phyloP scores from a whole-genome alignment of 2,329 filamentous ascomycete genomes.

The Colletotrichum filicis region DNA sequence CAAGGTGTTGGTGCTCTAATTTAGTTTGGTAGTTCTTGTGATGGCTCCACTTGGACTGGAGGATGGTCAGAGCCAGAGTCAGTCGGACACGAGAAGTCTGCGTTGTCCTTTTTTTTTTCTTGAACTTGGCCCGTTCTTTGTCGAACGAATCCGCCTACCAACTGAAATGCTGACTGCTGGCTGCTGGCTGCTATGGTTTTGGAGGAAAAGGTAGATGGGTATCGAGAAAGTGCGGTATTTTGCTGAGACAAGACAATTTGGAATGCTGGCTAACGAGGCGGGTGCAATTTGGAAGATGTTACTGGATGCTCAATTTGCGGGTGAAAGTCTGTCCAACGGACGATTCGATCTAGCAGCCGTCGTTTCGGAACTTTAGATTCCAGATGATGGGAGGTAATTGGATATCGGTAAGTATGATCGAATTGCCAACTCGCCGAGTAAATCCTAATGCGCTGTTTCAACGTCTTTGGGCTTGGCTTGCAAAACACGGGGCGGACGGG shows the following conservation, averaged over 20 bases:
- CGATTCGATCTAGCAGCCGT: background rate
- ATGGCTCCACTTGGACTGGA: conserved; percentile 13
- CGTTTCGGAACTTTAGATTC: background rate
- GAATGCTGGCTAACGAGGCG: background rate
- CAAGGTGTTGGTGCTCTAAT: conserved; percentile 17
- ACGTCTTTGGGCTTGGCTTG: background rate
- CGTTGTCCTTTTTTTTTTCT: background rate
- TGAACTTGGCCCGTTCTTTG: background rate
- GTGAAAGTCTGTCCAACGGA: background rate
- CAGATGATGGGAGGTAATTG: background rate
- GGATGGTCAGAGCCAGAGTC: background rate
- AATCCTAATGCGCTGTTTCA: background rate
- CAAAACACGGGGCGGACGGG: background rate
- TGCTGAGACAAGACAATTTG: background rate
- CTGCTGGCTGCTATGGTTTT: background rate
- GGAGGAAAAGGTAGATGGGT: background rate
- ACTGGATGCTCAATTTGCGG: background rate
- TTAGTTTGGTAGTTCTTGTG: background rate
- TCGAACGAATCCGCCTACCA: background rate
- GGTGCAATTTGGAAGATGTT: background rate
- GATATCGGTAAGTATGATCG: background rate
- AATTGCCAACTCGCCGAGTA: background rate
- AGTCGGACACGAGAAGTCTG: background rate
- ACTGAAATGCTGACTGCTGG: background rate
- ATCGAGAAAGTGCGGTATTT: background rate